phyloP scores from a whole-genome alignment of 192 early-diverging fungal genomes.

The Gamsiella multidivaricata region DNA sequence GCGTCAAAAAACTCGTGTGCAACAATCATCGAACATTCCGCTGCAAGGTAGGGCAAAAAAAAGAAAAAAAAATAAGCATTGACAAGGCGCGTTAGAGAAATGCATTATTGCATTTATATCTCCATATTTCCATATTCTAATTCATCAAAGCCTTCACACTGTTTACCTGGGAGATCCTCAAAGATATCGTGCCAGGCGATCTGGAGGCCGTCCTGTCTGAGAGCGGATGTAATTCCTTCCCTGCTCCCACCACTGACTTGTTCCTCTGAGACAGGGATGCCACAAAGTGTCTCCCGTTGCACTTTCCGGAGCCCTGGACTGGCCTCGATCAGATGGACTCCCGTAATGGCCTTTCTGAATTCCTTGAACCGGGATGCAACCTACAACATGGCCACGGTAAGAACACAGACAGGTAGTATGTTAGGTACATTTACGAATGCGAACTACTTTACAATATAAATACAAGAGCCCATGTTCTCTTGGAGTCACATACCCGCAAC shows the following conservation, averaged over 20 bases:
- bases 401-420: neutral
- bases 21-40: conserved; percentile 75
- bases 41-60: conserved; percentile 16
- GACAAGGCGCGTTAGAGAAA: neutral
- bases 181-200: conserved; percentile 78
- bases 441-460: too few species aligned
- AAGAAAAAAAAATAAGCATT: neutral
- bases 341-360: conserved; percentile 69
- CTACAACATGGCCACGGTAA: conserved; percentile 39
- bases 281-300: conserved; percentile 67
- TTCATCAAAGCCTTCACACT: neutral
- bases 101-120: neutral
- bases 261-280: conserved; percentile 43
- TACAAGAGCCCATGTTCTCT: neutral
- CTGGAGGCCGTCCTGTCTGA: conserved; percentile 55
- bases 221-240: conserved; percentile 37
- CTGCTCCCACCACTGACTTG: conserved; percentile 35
- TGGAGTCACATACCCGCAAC: conserved; percentile 74
- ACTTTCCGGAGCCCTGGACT: conserved; percentile 78
- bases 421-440: too few species aligned
- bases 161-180: conserved; percentile 67
- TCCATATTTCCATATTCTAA: neutral
- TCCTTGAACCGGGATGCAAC: conserved; percentile 74
- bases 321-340: conserved; percentile 87
- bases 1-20: conserved; percentile 99